These are phyloP conservation scores for Plectranthus barbatus DNA, from an alignment of 257 asterid genomes.

Conservation along the genomic window DNA sequence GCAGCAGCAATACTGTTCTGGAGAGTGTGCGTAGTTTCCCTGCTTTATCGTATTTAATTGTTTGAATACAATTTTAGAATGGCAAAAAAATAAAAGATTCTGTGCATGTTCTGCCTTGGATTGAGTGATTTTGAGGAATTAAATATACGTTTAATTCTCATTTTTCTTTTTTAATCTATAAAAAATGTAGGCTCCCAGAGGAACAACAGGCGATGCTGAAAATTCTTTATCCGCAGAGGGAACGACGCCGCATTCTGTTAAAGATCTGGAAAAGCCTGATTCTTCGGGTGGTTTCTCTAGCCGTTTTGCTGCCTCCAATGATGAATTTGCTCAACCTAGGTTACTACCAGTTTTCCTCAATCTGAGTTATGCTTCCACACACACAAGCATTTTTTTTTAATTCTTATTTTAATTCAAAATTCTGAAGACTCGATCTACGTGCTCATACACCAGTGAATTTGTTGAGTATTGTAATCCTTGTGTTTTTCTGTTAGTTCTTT, in stretches of 20 bases:
- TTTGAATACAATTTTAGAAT: neutral
- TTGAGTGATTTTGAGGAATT: constrained; percentile 20
- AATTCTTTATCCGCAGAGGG: constrained; percentile 47
- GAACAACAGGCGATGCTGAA: constrained; percentile 40
- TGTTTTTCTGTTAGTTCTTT: neutral
- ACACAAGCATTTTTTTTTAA: neutral
- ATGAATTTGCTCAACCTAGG: constrained; percentile 60
- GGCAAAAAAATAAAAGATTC: neutral
- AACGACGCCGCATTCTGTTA: constrained; percentile 25
- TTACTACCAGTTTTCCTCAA: constrained; percentile 8
- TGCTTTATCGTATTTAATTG: neutral
- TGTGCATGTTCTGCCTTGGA: constrained; percentile 27
- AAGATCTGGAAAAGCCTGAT: constrained; percentile 42
- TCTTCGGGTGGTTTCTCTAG: constrained; percentile 35
- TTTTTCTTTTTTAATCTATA: constrained; percentile 13
- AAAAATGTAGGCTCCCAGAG: constrained; percentile 50
- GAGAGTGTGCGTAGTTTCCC: constrained; percentile 47
- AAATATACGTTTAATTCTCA: constrained; percentile 10
- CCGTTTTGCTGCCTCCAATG: constrained; percentile 32
- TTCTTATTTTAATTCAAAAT: neutral
- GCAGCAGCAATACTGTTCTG: constrained; percentile 20
- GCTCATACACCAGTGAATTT: neutral
- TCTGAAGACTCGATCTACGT: neutral
- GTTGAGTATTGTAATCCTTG: neutral
- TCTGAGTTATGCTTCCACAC: neutral